phyloP scores from a whole-genome alignment of 192 early-diverging fungal genomes.

The Podila horticola region DNA sequence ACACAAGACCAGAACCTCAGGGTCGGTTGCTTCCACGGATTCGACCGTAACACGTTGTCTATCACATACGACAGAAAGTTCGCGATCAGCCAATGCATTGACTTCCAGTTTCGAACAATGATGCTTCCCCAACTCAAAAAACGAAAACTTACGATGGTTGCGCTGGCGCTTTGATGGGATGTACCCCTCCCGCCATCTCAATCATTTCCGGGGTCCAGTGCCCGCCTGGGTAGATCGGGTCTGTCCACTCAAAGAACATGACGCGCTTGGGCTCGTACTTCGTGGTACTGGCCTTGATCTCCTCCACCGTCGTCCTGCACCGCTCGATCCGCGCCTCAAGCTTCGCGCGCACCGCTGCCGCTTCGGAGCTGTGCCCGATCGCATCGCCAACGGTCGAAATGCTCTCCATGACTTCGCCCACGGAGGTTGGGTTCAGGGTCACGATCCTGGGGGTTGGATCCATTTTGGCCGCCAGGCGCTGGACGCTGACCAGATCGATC shows the following conservation, averaged over 20 bases:
- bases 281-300: slow-evolving; percentile 4
- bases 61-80: not conserved
- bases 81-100: not conserved
- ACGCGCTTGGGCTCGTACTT: slow-evolving; percentile 48
- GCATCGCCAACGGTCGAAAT: slow-evolving; percentile 54
- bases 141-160: slow-evolving; percentile 50
- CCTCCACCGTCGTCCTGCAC: slow-evolving; percentile 27
- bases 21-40: slow-evolving; percentile 26
- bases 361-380: slow-evolving; percentile 36
- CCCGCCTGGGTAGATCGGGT: slow-evolving; percentile 62
- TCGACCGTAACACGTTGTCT: slow-evolving; percentile 53
- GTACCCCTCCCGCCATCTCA: slow-evolving; percentile 53
- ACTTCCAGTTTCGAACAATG: no score
- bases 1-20: slow-evolving; percentile 58
- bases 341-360: slow-evolving; percentile 25
- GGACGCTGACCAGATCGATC: slow-evolving; percentile 60
- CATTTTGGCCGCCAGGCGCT: slow-evolving; percentile 57
- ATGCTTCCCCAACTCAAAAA: not conserved
- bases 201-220: slow-evolving; percentile 67
- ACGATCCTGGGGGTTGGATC: slow-evolving; percentile 50
- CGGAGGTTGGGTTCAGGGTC: slow-evolving; percentile 50
- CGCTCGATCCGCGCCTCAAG: slow-evolving; percentile 46
- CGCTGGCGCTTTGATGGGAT: slow-evolving; percentile 56
- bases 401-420: slow-evolving; percentile 57
- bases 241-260: slow-evolving; percentile 62